Evolutionary conservation across 306 rosid genomes (phyloP).

Genomic region (Vigna radiata): DNA sequence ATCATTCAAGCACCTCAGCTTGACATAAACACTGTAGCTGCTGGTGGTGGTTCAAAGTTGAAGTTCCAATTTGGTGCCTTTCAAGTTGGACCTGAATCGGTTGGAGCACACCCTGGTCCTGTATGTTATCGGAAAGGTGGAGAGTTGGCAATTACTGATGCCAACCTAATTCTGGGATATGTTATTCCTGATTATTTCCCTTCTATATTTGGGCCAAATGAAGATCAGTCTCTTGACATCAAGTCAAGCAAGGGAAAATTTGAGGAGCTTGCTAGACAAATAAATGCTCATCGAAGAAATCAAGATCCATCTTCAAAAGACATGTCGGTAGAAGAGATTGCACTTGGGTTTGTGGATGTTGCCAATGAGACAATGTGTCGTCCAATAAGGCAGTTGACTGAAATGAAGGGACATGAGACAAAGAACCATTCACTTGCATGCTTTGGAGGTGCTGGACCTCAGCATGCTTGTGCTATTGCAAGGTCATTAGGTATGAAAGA

Average conservation of each 20-base stretch:
- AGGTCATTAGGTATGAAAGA: slow-evolving; percentile 94
- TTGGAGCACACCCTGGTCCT: slow-evolving; percentile 98
- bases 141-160: slow-evolving; percentile 95
- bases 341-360: slow-evolving; percentile 88
- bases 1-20: slow-evolving; percentile 98
- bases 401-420: slow-evolving; percentile 98
- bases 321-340: slow-evolving; percentile 87
- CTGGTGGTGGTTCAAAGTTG: slow-evolving; percentile 95
- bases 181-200: slow-evolving; percentile 95
- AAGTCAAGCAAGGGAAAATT: slow-evolving; percentile 71
- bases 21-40: slow-evolving; percentile 96
- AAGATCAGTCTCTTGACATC: slow-evolving; percentile 82
- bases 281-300: slow-evolving; percentile 68
- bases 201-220: slow-evolving; percentile 85
- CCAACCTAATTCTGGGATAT: slow-evolving; percentile 82
- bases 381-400: slow-evolving; percentile 93
- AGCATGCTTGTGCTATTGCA: slow-evolving; percentile 97
- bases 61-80: slow-evolving; percentile 92
- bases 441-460: slow-evolving; percentile 99
- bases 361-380: slow-evolving; percentile 99
- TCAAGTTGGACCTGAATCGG: slow-evolving; percentile 92
- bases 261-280: slow-evolving; percentile 74
- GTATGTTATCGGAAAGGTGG: slow-evolving; percentile 95
- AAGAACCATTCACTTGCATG: slow-evolving; percentile 95
- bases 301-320: slow-evolving; percentile 72